A percentile compares a stretch with the other conserved stretches of the same genome.
phyloP scores from a whole-genome alignment of 192 early-diverging fungal genomes.

The Thamnidium elegans region DNA sequence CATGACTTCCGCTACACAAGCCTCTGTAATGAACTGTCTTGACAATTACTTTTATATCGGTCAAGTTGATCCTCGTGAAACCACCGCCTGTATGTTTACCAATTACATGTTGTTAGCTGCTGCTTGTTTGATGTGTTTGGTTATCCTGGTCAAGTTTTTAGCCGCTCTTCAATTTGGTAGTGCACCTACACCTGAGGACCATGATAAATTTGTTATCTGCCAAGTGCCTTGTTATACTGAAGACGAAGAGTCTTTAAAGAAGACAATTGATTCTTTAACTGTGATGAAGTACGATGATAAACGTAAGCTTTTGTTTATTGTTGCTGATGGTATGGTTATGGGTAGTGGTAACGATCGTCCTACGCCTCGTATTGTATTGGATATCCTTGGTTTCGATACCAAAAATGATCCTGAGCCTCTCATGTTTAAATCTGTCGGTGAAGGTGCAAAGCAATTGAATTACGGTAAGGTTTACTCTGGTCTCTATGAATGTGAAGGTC shows the following conservation, averaged over 20 bases:
- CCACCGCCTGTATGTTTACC: slow-evolving; percentile 53
- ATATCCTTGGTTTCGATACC: slow-evolving; percentile 86
- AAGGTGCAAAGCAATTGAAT: slow-evolving; percentile 90
- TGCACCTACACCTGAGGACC: slow-evolving; percentile 76
- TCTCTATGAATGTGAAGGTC: slow-evolving; percentile 88
- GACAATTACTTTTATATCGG: slow-evolving; percentile 67
- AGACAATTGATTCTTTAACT: slow-evolving; percentile 84
- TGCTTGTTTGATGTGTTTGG: slow-evolving; percentile 63
- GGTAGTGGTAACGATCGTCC: slow-evolving; percentile 96
- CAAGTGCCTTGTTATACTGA: slow-evolving; percentile 97
- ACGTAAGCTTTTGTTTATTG: slow-evolving; percentile 83
- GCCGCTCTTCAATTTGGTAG: slow-evolving; percentile 75
- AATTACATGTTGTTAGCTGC: slow-evolving; percentile 65
- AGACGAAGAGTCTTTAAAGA: slow-evolving; percentile 78
- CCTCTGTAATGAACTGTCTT: slow-evolving; percentile 51
- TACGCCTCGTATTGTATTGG: slow-evolving; percentile 92
- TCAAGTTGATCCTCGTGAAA: slow-evolving; percentile 58
- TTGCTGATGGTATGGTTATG: slow-evolving; percentile 92
- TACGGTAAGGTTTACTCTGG: slow-evolving; percentile 97
- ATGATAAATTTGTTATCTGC: slow-evolving; percentile 96
- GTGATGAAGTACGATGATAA: slow-evolving; percentile 83
- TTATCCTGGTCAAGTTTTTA: slow-evolving; percentile 77
- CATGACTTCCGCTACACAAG: slow-evolving; percentile 22
- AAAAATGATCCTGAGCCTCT: slow-evolving; percentile 73
- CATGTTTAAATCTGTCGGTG: slow-evolving; percentile 86